Percentiles rank a stretch among this genome's conserved stretches.
These are phyloP conservation scores for Yamadazyma triangularis DNA, from an alignment of 1,139 yeast species.

Conservation along the genomic window DNA sequence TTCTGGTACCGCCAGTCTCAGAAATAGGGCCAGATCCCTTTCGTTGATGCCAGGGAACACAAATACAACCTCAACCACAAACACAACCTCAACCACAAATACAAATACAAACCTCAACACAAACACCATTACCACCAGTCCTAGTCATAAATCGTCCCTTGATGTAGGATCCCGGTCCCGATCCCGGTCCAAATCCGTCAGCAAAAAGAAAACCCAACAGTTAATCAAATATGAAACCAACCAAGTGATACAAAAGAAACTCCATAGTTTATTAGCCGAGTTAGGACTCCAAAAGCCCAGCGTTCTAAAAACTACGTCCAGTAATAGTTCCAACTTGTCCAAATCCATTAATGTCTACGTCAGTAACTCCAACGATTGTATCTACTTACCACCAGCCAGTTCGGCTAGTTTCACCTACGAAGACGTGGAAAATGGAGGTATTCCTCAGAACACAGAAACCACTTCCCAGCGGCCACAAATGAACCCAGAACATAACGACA, in stretches of 20 bases:
- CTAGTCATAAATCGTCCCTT: conserved; percentile 6
- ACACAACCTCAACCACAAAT: no score
- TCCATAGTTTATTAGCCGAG: conserved; percentile 27
- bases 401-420: conserved; percentile 44
- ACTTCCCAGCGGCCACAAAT: no score
- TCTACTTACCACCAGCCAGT: conserved; percentile 39
- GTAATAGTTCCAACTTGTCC: conserved; percentile 16
- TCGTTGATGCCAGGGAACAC: no score
- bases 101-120: no score
- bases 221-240: conserved; percentile 38
- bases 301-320: conserved; percentile 23
- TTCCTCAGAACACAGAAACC: conserved; percentile 7
- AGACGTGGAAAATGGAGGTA: conserved; percentile 38
- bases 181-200: conserved; percentile 16
- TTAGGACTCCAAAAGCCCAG: conserved; percentile 41
- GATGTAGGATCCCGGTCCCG: conserved; percentile 10
- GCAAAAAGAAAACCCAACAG: conserved; percentile 32
- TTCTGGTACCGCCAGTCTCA: no score
- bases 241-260: conserved; percentile 34
- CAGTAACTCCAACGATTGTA: conserved; percentile 39
- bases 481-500: conserved; percentile 4
- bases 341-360: conserved; percentile 31
- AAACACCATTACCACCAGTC: no score
- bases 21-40: conserved; percentile 14
- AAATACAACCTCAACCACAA: no score